Evolutionary conservation across 305 asterid genomes (phyloP).

Genomic region (Fraxinus latifolia): DNA sequence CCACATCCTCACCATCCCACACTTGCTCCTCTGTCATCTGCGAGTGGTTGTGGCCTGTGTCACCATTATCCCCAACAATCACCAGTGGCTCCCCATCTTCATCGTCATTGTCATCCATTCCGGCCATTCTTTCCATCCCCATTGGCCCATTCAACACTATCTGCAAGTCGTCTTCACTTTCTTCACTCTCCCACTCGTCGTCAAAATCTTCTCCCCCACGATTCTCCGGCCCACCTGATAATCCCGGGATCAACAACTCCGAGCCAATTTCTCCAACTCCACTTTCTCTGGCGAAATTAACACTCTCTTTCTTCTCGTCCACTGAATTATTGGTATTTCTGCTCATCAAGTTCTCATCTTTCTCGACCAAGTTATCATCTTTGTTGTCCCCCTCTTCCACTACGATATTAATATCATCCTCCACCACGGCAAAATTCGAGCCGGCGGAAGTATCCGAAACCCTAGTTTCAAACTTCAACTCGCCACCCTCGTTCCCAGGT

Average conservation of each 20-base stretch:
- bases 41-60: conserved; percentile 41
- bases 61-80: conserved; percentile 65
- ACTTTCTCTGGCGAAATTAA: conserved; percentile 15
- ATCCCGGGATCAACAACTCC: conserved; percentile 47
- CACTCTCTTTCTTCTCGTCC: conserved; percentile 21
- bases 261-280: conserved; percentile 26
- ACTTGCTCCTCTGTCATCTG: conserved; percentile 58
- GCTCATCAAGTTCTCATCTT: conserved; percentile 33
- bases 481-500: conserved; percentile 26
- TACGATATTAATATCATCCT: conserved; percentile 48
- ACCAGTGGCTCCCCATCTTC: conserved; percentile 81
- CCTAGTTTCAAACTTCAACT: conserved; percentile 38
- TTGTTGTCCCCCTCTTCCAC: conserved; percentile 66
- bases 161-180: conserved; percentile 90
- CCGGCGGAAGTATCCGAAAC: conserved; percentile 49
- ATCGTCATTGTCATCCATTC: conserved; percentile 62
- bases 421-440: conserved; percentile 54
- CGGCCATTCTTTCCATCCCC: conserved; percentile 65
- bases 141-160: conserved; percentile 77
- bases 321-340: conserved; percentile 13
- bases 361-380: conserved; percentile 46
- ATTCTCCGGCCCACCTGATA: conserved; percentile 41
- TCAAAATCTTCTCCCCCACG: conserved; percentile 34
- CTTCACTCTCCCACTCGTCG: conserved; percentile 87
- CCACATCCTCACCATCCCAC: conserved; percentile 75